Percentiles rank a stretch among this genome's conserved stretches.
Conservation (phyloP, 129 eudicot species). For the Flaveria linearis region DNA sequence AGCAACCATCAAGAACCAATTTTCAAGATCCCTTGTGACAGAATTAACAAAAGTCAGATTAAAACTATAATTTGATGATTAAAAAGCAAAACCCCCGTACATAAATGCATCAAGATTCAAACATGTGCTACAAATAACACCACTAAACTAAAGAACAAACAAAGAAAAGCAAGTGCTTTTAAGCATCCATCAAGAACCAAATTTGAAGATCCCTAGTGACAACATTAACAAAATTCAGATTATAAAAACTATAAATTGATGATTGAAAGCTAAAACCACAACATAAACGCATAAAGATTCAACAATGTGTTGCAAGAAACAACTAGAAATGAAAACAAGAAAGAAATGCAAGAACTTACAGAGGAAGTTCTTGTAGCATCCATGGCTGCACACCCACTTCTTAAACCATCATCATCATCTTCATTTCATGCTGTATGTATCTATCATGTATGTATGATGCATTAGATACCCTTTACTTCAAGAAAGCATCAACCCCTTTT, state of each 20-base stretch:
- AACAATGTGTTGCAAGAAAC: slow-evolving; percentile 16
- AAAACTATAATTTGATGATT: background rate
- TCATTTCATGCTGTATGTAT: slow-evolving; percentile 18
- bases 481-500: slow-evolving; percentile 30
- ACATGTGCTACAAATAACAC: slow-evolving; percentile 15
- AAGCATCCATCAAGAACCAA: background rate
- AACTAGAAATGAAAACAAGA: background rate
- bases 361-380: slow-evolving; percentile 33
- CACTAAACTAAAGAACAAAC: no score
- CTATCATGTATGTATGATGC: background rate
- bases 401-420: slow-evolving; percentile 20
- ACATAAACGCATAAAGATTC: slow-evolving; percentile 3
- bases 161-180: background rate
- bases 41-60: background rate
- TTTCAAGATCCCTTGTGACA: background rate
- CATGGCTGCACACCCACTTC: slow-evolving; percentile 32
- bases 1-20: slow-evolving; percentile 8
- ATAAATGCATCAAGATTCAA: slow-evolving; percentile 1
- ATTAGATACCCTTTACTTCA: slow-evolving; percentile 27
- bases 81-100: slow-evolving; percentile 1
- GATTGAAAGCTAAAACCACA: slow-evolving; percentile 5
- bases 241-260: background rate
- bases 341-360: slow-evolving; percentile 26
- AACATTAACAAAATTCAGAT: background rate
- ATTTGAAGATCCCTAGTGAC: background rate